Evolutionary conservation across 2,329 filamentous ascomycete species (phyloP), one percentile per base, ranked within the genome.

Genomic region (Penicillium sp.): DNA sequence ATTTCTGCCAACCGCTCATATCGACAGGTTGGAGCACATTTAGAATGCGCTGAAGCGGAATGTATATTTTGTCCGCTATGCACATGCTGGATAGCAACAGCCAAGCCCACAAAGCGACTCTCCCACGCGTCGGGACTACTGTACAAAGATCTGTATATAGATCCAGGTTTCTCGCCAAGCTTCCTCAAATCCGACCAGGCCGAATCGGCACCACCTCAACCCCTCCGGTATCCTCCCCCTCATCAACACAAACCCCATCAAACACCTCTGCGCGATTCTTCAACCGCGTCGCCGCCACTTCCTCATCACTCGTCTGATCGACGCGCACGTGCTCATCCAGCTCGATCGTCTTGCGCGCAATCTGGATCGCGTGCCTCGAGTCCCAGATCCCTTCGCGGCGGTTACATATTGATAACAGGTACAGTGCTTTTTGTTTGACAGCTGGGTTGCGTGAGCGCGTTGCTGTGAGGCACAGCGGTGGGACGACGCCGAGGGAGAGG

Each of bases 331-430:
- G 15, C 38, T 29, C 23, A 23, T 63, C 61, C 17, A 63, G 30
- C 7, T 46, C 31, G 2, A 56, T 56, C 9, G 49, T 46, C 35
- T 47, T 38, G 8, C 51, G 23, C 45, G 61, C 61, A n/a, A 63
- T 49, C 17, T 50, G 46, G 11, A 49, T 47, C 2, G 51, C 51
- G 4, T 59, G 50, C 4, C 52, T 55, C 5, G 62, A 61, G n/a
- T 64, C 62, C 62, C 62, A 62, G 29, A 64, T 56, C 5, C 62
- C 62, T n/a, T 64, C 62, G 35, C 62, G 62, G 1, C 62, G 62
- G 26, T 61, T 61, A 52, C 62, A 64, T 15, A 56, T 35, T 5
- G 45, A 31, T 7, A 64, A 30, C 17, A 62, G 29, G 9, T 56
- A 26, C 13, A 64, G 50, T 3, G 62, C 62, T 29, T 56, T 56